Base-by-base conservation (phyloP, 2,329 filamentous ascomycete genomes). In the Fusarium acutatum region DNA sequence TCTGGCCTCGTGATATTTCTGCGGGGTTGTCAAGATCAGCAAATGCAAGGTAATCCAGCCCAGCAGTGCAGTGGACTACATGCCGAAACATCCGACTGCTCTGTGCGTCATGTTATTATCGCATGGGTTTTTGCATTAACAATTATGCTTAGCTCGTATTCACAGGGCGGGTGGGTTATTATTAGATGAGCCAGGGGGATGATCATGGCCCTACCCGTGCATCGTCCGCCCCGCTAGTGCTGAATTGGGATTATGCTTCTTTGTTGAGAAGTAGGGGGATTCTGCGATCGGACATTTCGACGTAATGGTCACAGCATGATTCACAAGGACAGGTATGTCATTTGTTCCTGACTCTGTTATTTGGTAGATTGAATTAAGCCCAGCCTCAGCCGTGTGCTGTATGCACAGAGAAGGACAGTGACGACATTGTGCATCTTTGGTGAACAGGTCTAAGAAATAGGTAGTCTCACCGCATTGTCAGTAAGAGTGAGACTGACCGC, bases 121-220 rank as follows among this genome's bases (percentile, higher is more conserved):
- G 37, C 58, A 56, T 35, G 47, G 58, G 13, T 34, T 15, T 41
- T 56, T 43, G 40, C 7, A 32, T 56, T 35, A 56, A 60, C 13
- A 22, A 56, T 60, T 60, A 60, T 60, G 58, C 58, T 60, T 60
- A 56, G 30, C 58, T 60, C 58, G 58, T 60, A 60, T 60, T 60
- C 58, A 56, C 35, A 18, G 28, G 35, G 26, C 14, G 12, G 7
- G n/a, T 56, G 58, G 37, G 35, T 56, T 60, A 60, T 60, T 43
- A 56, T 56, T 56, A 60, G 58, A 60, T 53, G 35, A 54, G 24
- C n/a, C 35, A 60, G 26, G 57, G 57, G 46, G 35, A 4, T 41
- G 37, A 60, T 60, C 47, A 56, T 54, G 47, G 47, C 58, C 47
- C 35, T 54, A 60, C 58, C 47, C 58, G 58, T 43, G 47, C 4